Percentiles rank a stretch among this genome's conserved stretches.
These are phyloP conservation scores for Prunus yedoensis DNA, from an alignment of 331 rosid genomes.

Conservation along the genomic window DNA sequence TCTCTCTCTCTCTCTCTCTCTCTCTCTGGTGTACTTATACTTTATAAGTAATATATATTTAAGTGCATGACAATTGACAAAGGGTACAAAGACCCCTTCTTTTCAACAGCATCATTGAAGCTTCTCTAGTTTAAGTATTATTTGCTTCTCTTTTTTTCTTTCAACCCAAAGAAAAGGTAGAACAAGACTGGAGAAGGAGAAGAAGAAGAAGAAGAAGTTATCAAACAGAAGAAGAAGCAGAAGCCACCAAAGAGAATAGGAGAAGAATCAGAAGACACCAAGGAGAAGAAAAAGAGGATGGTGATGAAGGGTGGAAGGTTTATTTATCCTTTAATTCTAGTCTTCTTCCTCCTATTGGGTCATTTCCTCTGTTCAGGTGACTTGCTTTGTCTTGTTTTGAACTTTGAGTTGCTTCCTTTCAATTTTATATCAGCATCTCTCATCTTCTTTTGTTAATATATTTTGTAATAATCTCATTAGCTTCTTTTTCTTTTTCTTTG, in stretches of 20 bases:
- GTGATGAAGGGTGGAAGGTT: constrained; percentile 42
- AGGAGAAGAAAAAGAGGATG: constrained; percentile 27
- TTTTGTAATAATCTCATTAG: constrained; percentile 15
- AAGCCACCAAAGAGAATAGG: constrained; percentile 19
- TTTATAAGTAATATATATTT: constrained; percentile 11
- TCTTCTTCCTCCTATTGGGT: constrained; percentile 48
- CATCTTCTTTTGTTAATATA: constrained; percentile 22
- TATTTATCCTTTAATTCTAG: constrained; percentile 16
- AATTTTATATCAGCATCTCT: constrained; percentile 19
- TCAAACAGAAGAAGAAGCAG: constrained; percentile 9
- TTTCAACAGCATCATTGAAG: constrained; percentile 26
- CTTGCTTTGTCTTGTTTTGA: constrained; percentile 32
- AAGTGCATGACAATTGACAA: constrained; percentile 30
- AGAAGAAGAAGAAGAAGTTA: constrained; percentile 7
- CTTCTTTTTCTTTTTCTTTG: constrained; percentile 29
- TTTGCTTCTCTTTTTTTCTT: constrained; percentile 36
- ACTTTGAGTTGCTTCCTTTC: constrained; percentile 6
- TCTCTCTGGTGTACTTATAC: constrained; percentile 20
- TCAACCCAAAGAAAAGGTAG: constrained; percentile 1
- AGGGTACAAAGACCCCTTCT: constrained; percentile 30
- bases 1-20: constrained; percentile 22
- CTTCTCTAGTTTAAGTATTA: constrained; percentile 29
- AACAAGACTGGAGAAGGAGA: constrained; percentile 11
- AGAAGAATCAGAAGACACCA: constrained; percentile 16
- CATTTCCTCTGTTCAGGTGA: constrained; percentile 70